Conservation (phyloP, 2,329 filamentous ascomycete species). For the Zymoseptoria tritici region DNA sequence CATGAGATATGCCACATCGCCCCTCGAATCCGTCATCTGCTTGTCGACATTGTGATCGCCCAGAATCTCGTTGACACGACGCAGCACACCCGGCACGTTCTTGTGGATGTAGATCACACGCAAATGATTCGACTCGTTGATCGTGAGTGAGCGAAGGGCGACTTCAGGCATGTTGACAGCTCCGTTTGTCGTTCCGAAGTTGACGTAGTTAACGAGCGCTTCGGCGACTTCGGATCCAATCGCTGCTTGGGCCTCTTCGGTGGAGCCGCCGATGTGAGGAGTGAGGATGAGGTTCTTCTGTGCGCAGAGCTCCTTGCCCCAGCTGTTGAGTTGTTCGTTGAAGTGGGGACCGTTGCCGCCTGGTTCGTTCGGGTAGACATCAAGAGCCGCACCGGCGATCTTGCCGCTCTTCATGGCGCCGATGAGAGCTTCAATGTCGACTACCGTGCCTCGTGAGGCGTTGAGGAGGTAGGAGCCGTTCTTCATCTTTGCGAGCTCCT, state of each 20-base stretch:
- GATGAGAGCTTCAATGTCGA: slow-evolving; percentile 88
- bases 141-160: slow-evolving; percentile 76
- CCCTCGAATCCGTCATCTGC: slow-evolving; percentile 93
- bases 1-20: slow-evolving; percentile 94
- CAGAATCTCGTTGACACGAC: slow-evolving; percentile 90
- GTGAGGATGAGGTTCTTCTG: slow-evolving; percentile 92
- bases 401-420: slow-evolving; percentile 79
- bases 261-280: slow-evolving; percentile 94
- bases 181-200: slow-evolving; percentile 83
- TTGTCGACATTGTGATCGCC: slow-evolving; percentile 97
- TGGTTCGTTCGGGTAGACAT: slow-evolving; percentile 92
- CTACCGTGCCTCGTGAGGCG: slow-evolving; percentile 84
- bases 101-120: slow-evolving; percentile 95
- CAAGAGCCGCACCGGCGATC: slow-evolving; percentile 87
- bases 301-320: slow-evolving; percentile 75
- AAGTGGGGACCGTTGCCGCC: slow-evolving; percentile 94
- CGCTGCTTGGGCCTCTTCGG: slow-evolving; percentile 91
- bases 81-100: slow-evolving; percentile 90
- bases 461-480: slow-evolving; percentile 91
- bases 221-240: slow-evolving; percentile 91
- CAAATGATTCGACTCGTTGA: slow-evolving; percentile 82
- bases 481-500: slow-evolving; percentile 84
- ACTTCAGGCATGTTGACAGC: slow-evolving; percentile 98
- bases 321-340: slow-evolving; percentile 71
- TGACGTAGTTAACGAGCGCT: slow-evolving; percentile 87